Conservation (phyloP, 805 yeast species). For the Starmerella scarabaei region DNA sequence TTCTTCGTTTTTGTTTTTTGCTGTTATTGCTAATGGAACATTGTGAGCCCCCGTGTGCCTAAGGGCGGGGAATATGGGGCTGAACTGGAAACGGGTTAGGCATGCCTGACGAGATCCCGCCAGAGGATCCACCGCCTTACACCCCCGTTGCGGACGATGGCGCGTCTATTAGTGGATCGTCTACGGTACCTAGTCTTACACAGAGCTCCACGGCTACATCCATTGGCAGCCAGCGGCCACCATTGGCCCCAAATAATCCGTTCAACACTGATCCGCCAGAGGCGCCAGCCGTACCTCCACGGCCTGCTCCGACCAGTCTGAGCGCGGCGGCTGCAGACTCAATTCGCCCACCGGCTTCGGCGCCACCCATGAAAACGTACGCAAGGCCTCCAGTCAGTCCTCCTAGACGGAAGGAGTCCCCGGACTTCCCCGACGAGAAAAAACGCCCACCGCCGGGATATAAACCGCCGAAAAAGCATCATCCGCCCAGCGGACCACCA, state of each 20-base stretch:
- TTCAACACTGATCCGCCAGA: too few species aligned
- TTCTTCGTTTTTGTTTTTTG: too few species aligned
- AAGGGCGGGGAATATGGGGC: too few species aligned
- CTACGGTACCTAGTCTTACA: too few species aligned
- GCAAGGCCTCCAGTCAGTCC: constrained; percentile 1
- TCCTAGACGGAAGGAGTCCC: too few species aligned
- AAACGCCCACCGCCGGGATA: constrained; percentile 2
- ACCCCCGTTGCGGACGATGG: constrained; percentile 14
- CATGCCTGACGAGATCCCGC: constrained; percentile 5
- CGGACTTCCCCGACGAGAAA: background rate
- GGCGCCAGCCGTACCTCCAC: too few species aligned
- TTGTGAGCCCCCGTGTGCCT: too few species aligned
- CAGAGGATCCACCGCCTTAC: constrained; percentile 19
- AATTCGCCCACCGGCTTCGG: background rate
- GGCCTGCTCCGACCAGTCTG: background rate
- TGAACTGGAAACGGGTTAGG: too few species aligned
- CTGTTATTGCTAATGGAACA: too few species aligned
- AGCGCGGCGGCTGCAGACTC: background rate
- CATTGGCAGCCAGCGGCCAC: too few species aligned
- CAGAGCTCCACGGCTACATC: too few species aligned
- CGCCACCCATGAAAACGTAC: background rate
- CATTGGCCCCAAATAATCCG: too few species aligned
- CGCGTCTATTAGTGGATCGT: constrained; percentile 7
- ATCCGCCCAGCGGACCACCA: constrained; percentile 9
- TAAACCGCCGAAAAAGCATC: background rate